Evolutionary conservation across 23 red algal species (phyloP).

Genomic region (Chondrus crispus): DNA sequence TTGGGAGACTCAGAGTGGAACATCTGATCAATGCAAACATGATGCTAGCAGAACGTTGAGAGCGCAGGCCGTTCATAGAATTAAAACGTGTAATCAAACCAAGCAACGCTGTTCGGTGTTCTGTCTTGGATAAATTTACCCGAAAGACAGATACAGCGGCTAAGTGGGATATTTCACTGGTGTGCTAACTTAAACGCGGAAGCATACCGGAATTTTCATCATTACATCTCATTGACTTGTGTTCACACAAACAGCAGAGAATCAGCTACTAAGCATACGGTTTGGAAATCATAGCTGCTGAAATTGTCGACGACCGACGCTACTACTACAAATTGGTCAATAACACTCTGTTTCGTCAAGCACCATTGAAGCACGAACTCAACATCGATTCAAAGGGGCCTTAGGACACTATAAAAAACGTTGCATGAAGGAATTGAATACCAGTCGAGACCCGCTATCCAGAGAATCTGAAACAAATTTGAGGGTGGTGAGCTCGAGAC

Average conservation of each 20-base stretch:
- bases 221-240: not conserved
- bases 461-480: not conserved
- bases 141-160: not conserved
- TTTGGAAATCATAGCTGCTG: not conserved
- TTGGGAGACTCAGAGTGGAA: not conserved
- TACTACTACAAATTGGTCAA: not conserved
- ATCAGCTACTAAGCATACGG: not conserved
- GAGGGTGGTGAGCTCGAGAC: not conserved
- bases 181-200: not conserved
- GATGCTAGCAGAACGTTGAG: not conserved
- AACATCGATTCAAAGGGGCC: not conserved
- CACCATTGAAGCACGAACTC: not conserved
- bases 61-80: not conserved
- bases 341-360: not conserved
- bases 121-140: not conserved
- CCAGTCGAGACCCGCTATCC: not conserved
- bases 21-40: conserved; percentile 5
- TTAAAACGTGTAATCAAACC: not conserved
- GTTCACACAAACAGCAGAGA: not conserved
- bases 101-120: not conserved
- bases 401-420: not conserved
- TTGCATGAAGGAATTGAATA: not conserved
- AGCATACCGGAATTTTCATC: not conserved
- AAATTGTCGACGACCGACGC: not conserved
- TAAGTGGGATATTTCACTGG: not conserved